Percentiles rank a stretch among this genome's conserved stretches.
These are phyloP conservation scores for Vigna reflexopilosa DNA, from an alignment of 306 rosid species.

Conservation along the genomic window DNA sequence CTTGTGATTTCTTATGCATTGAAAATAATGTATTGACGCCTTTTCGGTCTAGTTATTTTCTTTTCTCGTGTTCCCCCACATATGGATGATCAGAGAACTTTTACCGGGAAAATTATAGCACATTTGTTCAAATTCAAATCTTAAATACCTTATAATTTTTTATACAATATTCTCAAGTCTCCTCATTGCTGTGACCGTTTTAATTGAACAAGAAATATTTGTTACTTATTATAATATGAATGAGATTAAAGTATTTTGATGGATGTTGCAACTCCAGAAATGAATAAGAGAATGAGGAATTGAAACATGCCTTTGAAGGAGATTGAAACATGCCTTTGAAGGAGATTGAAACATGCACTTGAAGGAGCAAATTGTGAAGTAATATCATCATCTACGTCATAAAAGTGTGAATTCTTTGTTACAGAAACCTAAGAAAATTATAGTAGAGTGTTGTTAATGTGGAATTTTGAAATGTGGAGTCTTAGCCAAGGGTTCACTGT, in stretches of 20 bases:
- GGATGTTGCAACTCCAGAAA: neutral
- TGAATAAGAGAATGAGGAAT: neutral
- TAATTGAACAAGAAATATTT: neutral
- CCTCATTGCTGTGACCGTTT: neutral
- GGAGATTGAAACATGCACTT: neutral
- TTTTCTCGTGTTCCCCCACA: neutral
- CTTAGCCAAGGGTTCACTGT: slow-evolving; percentile 7
- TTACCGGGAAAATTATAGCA: slow-evolving; percentile 11
- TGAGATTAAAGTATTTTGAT: neutral
- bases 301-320: neutral
- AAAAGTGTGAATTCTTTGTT: slow-evolving; percentile 19
- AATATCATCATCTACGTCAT: slow-evolving; percentile 11
- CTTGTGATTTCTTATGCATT: neutral
- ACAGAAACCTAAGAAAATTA: slow-evolving; percentile 30
- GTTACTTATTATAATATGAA: neutral
- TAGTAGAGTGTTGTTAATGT: slow-evolving; percentile 1
- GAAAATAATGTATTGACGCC: slow-evolving; percentile 13
- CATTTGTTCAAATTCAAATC: neutral
- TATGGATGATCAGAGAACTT: slow-evolving; percentile 2
- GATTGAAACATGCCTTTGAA: neutral
- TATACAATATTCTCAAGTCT: neutral
- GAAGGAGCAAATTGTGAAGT: neutral
- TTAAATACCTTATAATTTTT: neutral
- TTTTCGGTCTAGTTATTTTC: slow-evolving; percentile 9
- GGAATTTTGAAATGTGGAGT: slow-evolving; percentile 26